Percentiles rank a stretch among this genome's conserved stretches.
Evolutionary conservation across 75 land plant species (phyloP).

Genomic region (Cunninghamia lanceolata): DNA sequence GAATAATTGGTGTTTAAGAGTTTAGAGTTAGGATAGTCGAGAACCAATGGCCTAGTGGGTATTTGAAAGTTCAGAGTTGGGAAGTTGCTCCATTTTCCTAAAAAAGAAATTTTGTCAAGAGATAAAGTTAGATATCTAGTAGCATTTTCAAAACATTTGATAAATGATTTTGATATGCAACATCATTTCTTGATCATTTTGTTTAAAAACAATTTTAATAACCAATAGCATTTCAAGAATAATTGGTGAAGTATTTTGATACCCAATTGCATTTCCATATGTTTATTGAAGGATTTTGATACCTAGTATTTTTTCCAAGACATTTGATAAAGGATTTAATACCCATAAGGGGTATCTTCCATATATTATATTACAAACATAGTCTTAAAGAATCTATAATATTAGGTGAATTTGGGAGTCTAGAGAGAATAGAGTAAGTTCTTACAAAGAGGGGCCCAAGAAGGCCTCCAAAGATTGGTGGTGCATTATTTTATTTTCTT

Average conservation of each 20-base stretch:
- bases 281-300: neutral
- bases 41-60: neutral
- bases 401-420: neutral
- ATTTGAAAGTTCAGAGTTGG: neutral
- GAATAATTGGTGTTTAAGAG: neutral
- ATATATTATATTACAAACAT: neutral
- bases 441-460: no score
- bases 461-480: no score
- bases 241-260: neutral
- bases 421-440: no score
- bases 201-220: neutral
- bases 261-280: no score
- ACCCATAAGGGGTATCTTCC: neutral
- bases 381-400: neutral
- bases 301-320: neutral
- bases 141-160: neutral
- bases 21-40: neutral
- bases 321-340: no score
- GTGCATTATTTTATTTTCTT: no score
- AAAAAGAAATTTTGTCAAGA: neutral
- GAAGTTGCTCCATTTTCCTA: neutral
- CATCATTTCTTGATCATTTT: no score
- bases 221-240: no score
- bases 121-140: neutral
- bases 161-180: no score